Conservation (phyloP, 768 basidiomycete genomes). For the Podaxis rugospora region DNA sequence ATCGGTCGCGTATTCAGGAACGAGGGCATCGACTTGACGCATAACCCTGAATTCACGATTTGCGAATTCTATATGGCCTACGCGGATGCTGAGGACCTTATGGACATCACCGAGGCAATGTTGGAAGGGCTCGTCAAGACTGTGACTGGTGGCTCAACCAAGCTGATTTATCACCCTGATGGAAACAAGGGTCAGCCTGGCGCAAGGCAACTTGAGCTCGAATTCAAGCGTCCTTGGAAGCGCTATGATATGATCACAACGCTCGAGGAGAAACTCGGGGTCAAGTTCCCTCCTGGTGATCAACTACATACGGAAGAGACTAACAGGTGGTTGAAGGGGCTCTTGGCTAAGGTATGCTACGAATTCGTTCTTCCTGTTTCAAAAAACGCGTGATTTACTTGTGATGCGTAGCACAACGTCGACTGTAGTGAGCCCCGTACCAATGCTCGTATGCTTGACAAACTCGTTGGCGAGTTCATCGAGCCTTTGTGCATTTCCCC, state of each 20-base stretch:
- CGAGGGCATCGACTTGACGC: conserved; percentile 97
- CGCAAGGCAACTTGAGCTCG: conserved; percentile 62
- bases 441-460: conserved; percentile 91
- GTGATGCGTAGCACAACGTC: conserved; percentile 71
- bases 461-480: conserved; percentile 98
- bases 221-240: conserved; percentile 97
- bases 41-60: conserved; percentile 99
- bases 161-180: conserved; percentile 85
- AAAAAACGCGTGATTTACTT: not conserved
- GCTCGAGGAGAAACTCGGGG: conserved; percentile 87
- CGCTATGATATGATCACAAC: conserved; percentile 97
- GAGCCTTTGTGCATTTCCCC: conserved; percentile 96
- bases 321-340: conserved; percentile 81
- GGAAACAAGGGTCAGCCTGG: conserved; percentile 77
- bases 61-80: conserved; percentile 99
- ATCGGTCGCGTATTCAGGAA: conserved; percentile 98
- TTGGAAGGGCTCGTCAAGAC: conserved; percentile 88
- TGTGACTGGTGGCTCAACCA: conserved; percentile 76
- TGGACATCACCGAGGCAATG: conserved; percentile 94
- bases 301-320: conserved; percentile 83
- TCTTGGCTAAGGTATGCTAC: conserved; percentile 71
- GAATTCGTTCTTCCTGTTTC: not conserved
- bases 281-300: conserved; percentile 92
- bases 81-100: conserved; percentile 97
- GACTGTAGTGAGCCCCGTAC: conserved; percentile 96